Percentiles rank a stretch among this genome's conserved stretches.
These are phyloP conservation scores for Euphorbia lathyris DNA, from an alignment of 345 rosid genomes.

Conservation along the genomic window DNA sequence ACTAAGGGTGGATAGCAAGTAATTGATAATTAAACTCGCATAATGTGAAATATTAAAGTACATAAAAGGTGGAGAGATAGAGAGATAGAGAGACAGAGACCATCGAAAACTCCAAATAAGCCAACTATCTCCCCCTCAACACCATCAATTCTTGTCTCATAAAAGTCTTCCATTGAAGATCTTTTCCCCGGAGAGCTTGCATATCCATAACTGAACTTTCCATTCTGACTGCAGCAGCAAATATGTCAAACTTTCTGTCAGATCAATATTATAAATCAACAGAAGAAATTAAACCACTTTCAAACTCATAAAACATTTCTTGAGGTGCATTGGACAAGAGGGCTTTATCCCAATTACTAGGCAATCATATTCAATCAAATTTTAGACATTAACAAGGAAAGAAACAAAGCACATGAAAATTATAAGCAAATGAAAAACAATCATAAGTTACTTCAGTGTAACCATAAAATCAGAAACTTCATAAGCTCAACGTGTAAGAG, in stretches of 20 bases:
- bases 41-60: neutral
- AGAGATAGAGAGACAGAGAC: constrained; percentile 39
- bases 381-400: neutral
- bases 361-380: neutral
- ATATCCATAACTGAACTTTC: constrained; percentile 96
- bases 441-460: neutral
- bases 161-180: constrained; percentile 98
- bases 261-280: neutral
- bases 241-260: constrained; percentile 12
- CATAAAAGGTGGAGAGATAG: neutral
- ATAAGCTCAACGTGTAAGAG: neutral
- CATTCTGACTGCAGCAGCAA: constrained; percentile 65
- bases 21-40: neutral
- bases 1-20: neutral
- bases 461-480: no score
- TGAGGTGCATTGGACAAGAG: no score
- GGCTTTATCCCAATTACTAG: neutral
- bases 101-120: constrained; percentile 98
- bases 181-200: constrained; percentile 97
- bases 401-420: neutral
- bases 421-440: neutral
- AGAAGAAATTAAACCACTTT: neutral
- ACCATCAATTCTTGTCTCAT: constrained; percentile 91
- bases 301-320: neutral
- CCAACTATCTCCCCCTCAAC: constrained; percentile 94